A percentile compares a stretch with the other conserved stretches of the same genome.
These are phyloP conservation scores for Pseudogymnoascus sp. DNA, from an alignment of 2,329 filamentous ascomycete genomes.

Conservation along the genomic window DNA sequence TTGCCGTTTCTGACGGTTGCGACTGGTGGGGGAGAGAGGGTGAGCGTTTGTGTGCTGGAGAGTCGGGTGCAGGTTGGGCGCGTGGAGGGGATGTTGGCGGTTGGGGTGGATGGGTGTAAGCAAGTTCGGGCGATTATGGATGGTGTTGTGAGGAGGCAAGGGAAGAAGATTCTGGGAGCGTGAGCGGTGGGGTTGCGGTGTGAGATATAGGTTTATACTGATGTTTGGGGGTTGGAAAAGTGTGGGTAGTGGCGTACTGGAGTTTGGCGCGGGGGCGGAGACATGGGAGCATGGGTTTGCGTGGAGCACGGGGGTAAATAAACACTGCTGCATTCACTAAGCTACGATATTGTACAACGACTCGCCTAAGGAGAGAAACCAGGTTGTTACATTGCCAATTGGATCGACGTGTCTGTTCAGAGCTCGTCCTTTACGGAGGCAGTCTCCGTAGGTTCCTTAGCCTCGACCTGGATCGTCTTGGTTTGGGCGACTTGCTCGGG, in stretches of 20 bases:
- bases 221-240: constrained; percentile 37
- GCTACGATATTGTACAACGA: constrained; percentile 2
- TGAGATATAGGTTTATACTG: constrained; percentile 12
- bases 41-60: constrained; percentile 77
- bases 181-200: constrained; percentile 34
- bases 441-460: not conserved
- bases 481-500: constrained; percentile 22
- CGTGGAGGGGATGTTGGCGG: constrained; percentile 85
- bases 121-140: constrained; percentile 77
- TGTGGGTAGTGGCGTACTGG: constrained; percentile 22
- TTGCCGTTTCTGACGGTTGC: constrained; percentile 82
- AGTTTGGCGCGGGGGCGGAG: not conserved
- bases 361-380: not conserved
- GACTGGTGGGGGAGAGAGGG: constrained; percentile 65
- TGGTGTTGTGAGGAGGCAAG: constrained; percentile 64
- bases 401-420: not conserved
- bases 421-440: not conserved
- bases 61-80: constrained; percentile 74
- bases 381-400: not conserved
- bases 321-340: constrained; percentile 3
- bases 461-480: constrained; percentile 2
- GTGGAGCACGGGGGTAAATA: constrained; percentile 17
- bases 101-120: constrained; percentile 85
- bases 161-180: constrained; percentile 49
- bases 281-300: constrained; percentile 14